These are phyloP conservation scores for Crithidia acanthocephali DNA, from an alignment of 208 protist species.

Conservation along the genomic window DNA sequence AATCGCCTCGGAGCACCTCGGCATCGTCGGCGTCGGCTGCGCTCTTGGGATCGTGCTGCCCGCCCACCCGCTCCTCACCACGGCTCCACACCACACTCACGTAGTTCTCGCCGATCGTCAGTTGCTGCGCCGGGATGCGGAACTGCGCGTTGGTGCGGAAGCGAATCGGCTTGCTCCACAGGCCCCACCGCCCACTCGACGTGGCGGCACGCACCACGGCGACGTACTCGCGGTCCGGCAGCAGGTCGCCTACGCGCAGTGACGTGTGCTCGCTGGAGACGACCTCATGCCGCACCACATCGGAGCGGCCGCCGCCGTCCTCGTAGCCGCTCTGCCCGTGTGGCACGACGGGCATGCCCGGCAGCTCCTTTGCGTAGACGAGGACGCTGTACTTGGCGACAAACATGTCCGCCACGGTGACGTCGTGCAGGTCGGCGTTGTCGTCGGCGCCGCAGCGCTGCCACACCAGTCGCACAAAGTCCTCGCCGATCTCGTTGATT, in stretches of 20 bases:
- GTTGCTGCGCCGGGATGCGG: constrained; percentile 82
- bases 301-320: constrained; percentile 66
- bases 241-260: constrained; percentile 69
- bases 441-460: constrained; percentile 46
- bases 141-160: constrained; percentile 92
- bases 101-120: constrained; percentile 95
- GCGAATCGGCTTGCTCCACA: constrained; percentile 85
- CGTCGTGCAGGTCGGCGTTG: constrained; percentile 31
- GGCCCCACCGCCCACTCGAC: constrained; percentile 80
- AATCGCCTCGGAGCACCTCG: constrained; percentile 77
- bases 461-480: constrained; percentile 92
- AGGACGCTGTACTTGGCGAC: constrained; percentile 84
- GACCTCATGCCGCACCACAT: constrained; percentile 57
- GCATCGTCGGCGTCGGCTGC: constrained; percentile 3
- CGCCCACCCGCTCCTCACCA: constrained; percentile 42
- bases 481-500: constrained; percentile 92
- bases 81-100: constrained; percentile 86
- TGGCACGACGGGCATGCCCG: constrained; percentile 27
- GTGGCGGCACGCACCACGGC: constrained; percentile 88
- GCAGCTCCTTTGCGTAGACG: constrained; percentile 66
- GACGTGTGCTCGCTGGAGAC: constrained; percentile 88
- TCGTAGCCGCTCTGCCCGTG: constrained; percentile 76
- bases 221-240: constrained; percentile 88
- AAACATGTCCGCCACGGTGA: constrained; percentile 65
- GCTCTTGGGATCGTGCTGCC: background rate